phyloP scores from a whole-genome alignment of 352 stramenopile genomes.

The Phytophthora multivora region DNA sequence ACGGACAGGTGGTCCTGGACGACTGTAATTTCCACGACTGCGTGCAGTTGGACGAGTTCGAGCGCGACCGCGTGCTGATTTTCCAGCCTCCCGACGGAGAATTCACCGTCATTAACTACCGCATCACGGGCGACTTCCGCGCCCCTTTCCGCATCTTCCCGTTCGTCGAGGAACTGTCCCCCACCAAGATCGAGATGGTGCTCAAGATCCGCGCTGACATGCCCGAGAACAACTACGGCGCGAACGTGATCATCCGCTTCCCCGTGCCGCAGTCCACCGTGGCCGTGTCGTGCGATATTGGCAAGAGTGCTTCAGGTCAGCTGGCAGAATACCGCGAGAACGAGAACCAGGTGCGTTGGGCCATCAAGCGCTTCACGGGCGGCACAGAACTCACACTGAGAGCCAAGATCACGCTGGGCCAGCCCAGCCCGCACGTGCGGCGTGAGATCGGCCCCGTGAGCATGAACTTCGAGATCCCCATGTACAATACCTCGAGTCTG shows the following conservation, averaged over 20 bases:
- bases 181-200: conserved; percentile 95
- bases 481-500: conserved; percentile 99
- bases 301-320: conserved; percentile 77
- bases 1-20: conserved; percentile 95
- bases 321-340: conserved; percentile 95
- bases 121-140: conserved; percentile 97
- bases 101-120: conserved; percentile 97
- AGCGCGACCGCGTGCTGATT: conserved; percentile 85
- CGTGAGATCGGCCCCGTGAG: conserved; percentile 97
- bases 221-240: conserved; percentile 94
- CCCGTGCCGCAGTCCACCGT: conserved; percentile 91
- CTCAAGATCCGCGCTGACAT: conserved; percentile 94
- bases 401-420: conserved; percentile 90
- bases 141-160: conserved; percentile 98
- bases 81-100: conserved; percentile 86
- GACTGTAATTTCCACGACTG: conserved; percentile 99
- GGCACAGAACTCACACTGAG: conserved; percentile 95
- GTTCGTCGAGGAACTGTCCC: conserved; percentile 95
- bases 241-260: conserved; percentile 96
- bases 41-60: conserved; percentile 97
- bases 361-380: conserved; percentile 97
- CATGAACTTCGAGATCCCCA: conserved; percentile 99
- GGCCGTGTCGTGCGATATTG: conserved; percentile 80
- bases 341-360: conserved; percentile 96
- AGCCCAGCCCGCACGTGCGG: conserved; percentile 76